Base-by-base conservation (phyloP, 495 filamentous ascomycete genomes). In the Aspergillus indologenus region DNA sequence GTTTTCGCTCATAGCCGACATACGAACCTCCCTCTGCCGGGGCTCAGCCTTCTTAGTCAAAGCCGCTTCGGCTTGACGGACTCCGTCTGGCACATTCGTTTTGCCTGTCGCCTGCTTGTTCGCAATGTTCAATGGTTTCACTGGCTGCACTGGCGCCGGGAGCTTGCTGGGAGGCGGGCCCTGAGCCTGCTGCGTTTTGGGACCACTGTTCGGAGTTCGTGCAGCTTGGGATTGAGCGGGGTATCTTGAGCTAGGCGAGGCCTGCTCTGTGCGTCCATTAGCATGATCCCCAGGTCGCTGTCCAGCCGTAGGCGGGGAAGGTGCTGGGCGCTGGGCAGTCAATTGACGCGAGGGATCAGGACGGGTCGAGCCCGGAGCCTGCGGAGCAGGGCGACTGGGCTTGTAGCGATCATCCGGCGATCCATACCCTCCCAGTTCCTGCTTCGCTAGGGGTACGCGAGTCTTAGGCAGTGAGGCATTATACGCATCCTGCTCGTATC, bases 1-100 rank as follows among this genome's bases (percentile, higher is more conserved):
- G 64, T 83, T 87, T 73, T 98, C 94, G 43, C 90, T 86, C 94
- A 98, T 98, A 64, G 85, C 91, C 51, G 93, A 97, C 89, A 98
- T 97, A 62, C 94, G 91, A 46, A 92, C 86, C 65, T 90, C 94
- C 76, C 94, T 92, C 73, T 94, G 85, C 45, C 89, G 86, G 50
- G 90, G 81, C 57, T 80, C 78, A 18, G 86, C 70, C 78, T 94
- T 93, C 63, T 86, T 84, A 0, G 88, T 87, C 61, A 95, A 77
- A 8, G 90, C 89, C 45, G 85, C 83, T 72, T 96, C 91, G 22
- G 91, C 89, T 64, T 90, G 87, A 71, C 90, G 89, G 57, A 91
- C 81, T 17, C 85, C 79, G 73, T 90, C 86, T 18, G 71, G 72
- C 53, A 81, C 74, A 24, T 68, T 68, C 23, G 71, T 67, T 68